Percentiles rank a stretch among this genome's conserved stretches.
Evolutionary conservation across 495 filamentous ascomycete genomes (phyloP).

Genomic region (Hyaloscypha finlandica): DNA sequence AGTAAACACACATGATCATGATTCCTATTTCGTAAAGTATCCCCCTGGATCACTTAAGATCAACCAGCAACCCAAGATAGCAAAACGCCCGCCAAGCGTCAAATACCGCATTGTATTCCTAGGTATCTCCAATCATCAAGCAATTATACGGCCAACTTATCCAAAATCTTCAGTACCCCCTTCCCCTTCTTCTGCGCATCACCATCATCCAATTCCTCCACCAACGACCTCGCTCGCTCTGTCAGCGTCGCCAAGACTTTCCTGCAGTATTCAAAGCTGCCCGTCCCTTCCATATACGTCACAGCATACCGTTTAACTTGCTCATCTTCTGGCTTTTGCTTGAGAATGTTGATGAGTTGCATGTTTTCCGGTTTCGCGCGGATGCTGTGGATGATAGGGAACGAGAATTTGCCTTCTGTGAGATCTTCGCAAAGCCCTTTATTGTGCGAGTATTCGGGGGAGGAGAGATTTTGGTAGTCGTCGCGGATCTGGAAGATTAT

Average conservation of each 20-base stretch:
- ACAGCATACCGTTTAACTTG: slow-evolving; percentile 92
- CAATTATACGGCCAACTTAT: slow-evolving; percentile 33
- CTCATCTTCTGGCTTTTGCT: slow-evolving; percentile 82
- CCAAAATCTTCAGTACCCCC: slow-evolving; percentile 53
- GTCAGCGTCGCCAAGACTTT: slow-evolving; percentile 68
- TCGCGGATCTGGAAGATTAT: slow-evolving; percentile 96
- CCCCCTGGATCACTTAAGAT: background rate
- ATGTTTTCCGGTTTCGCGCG: slow-evolving; percentile 76
- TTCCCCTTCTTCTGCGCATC: slow-evolving; percentile 38
- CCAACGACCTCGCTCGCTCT: slow-evolving; percentile 63
- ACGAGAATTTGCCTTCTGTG: slow-evolving; percentile 97
- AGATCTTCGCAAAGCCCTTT: slow-evolving; percentile 97
- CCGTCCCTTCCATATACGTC: slow-evolving; percentile 85
- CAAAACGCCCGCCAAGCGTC: slow-evolving; percentile 3
- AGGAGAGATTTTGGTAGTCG: slow-evolving; percentile 89
- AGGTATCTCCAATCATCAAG: background rate
- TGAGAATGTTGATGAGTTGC: slow-evolving; percentile 87
- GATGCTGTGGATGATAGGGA: slow-evolving; percentile 94
- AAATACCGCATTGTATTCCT: background rate
- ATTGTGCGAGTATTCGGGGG: slow-evolving; percentile 72
- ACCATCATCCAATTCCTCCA: slow-evolving; percentile 66
- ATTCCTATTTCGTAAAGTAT: background rate
- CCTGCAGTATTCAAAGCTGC: slow-evolving; percentile 84
- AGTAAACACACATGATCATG: too few relatives aligned
- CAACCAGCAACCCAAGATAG: background rate